A percentile compares a stretch with the other conserved stretches of the same genome.
Conservation (phyloP, 345 rosid genomes). For the Hibiscus syriacus region DNA sequence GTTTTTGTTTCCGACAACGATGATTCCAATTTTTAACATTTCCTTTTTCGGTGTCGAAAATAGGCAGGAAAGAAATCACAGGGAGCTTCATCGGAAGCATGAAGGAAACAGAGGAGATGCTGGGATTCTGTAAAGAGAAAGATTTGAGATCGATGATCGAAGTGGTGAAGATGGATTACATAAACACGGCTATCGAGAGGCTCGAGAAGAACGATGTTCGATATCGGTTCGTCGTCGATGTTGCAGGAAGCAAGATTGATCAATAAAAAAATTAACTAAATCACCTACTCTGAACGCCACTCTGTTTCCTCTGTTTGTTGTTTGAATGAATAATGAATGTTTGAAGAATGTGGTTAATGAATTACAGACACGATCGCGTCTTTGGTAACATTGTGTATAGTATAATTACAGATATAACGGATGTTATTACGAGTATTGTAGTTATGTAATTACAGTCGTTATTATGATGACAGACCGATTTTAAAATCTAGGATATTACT, state of each 20-base stretch:
- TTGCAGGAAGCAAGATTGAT: constrained; percentile 75
- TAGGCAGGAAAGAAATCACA: constrained; percentile 59
- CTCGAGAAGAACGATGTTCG: constrained; percentile 92
- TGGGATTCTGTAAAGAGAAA: constrained; percentile 65
- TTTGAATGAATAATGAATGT: neutral
- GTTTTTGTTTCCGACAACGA: neutral
- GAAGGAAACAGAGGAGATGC: constrained; percentile 78
- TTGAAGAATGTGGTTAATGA: no score
- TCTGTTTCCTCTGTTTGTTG: neutral
- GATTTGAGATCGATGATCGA: constrained; percentile 63
- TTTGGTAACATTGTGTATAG: no score
- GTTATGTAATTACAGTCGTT: no score
- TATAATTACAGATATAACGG: no score
- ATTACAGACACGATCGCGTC: no score
- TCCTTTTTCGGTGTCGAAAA: no score
- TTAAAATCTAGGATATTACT: no score
- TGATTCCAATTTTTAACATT: no score
- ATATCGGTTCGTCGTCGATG: constrained; percentile 82
- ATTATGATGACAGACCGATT: no score
- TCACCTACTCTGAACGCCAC: no score
- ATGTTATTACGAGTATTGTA: no score
- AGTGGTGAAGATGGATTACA: constrained; percentile 73
- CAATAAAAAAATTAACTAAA: neutral
- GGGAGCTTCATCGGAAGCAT: constrained; percentile 87
- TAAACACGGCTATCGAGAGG: constrained; percentile 78